Base-by-base conservation (phyloP, 2,329 filamentous ascomycete species). In the Rugonectria rugulosa region DNA sequence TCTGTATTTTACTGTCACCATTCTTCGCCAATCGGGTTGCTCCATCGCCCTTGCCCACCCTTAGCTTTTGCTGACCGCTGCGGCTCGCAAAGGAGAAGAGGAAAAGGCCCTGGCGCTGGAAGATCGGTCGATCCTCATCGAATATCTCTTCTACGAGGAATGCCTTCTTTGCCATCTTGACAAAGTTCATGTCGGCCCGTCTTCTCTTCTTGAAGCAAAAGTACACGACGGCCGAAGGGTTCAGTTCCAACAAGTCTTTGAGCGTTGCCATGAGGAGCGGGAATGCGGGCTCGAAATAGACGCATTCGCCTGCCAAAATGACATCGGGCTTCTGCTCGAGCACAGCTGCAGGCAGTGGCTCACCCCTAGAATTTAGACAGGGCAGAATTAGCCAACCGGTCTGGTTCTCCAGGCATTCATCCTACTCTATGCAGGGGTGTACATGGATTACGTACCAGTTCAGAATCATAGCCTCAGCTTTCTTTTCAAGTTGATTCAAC, bases 141-240 rank as follows among this genome's bases (percentile, higher is more conserved):
- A 77, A 75, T 31, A 90, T 72, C 66, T 89, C 86, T 29, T 81
- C 79, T 15, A 91, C 81, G 12, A 75, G 65, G 68, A 92, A 92
- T 29, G 78, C 73, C 74, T 88, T 91, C 69, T 79, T 86, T 14
- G 88, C 87, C 70, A 82, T 82, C 72, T 88, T 90, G 70, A 92
- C 81, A 68, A 92, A 92, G 56, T 89, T 84, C 77, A 88, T 81
- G 70, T 92, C 89, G 36, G 89, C 95, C 57, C 91, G 84, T 69
- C 95, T 86, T 64, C 95, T 83, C 77, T 92, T 94, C 81, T 97
- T 98, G 81, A 96, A 97, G 78, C 94, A 97, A 76, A 99, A 98
- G 73, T 86, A 88, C 41, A 89, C 72, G 9, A 81, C 77, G 10
- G 84, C 82, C 37, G 79, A 73, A 19, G 89, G 88, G 72, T 88